A percentile compares a stretch with the other conserved stretches of the same genome.
These are phyloP conservation scores for Candida endomychidarum DNA, from an alignment of 805 yeast genomes.

Conservation along the genomic window DNA sequence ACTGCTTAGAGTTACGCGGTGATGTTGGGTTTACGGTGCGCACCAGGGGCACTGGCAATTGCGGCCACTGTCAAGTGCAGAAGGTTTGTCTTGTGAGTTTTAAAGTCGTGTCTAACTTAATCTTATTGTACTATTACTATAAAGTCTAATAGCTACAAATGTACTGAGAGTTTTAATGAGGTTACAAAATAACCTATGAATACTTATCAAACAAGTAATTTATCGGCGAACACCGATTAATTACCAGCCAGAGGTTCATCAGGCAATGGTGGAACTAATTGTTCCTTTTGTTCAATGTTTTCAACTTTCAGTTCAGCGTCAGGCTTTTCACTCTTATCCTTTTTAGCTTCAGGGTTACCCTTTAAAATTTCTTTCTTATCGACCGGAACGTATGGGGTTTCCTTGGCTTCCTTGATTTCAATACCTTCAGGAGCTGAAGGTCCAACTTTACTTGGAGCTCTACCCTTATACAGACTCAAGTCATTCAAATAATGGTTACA, in stretches of 20 bases:
- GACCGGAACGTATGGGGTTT: constrained; percentile 19
- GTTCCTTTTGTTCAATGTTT: constrained; percentile 4
- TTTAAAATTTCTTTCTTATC: constrained; percentile 10
- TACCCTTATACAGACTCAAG: constrained; percentile 23
- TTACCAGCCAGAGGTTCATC: constrained; percentile 10
- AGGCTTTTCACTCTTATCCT: neutral
- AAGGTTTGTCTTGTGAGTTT: neutral
- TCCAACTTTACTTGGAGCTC: constrained; percentile 5
- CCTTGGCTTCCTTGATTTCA: constrained; percentile 23
- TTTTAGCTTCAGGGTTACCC: constrained; percentile 5
- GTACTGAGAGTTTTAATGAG: too few species aligned
- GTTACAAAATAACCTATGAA: too few species aligned
- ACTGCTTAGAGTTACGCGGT: too few species aligned
- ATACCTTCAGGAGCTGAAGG: constrained; percentile 13
- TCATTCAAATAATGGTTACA: constrained; percentile 57
- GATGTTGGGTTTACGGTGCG: too few species aligned
- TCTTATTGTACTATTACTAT: too few species aligned
- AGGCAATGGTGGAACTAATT: constrained; percentile 12
- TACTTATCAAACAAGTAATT: too few species aligned
- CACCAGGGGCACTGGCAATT: too few species aligned
- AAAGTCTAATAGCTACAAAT: too few species aligned
- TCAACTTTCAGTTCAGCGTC: constrained; percentile 2
- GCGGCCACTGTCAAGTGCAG: too few species aligned
- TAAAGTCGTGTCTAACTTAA: too few species aligned
- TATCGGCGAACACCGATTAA: too few species aligned